These are phyloP conservation scores for Trichoderma simmonsii DNA, from an alignment of 2,329 filamentous ascomycete genomes.

Conservation along the genomic window DNA sequence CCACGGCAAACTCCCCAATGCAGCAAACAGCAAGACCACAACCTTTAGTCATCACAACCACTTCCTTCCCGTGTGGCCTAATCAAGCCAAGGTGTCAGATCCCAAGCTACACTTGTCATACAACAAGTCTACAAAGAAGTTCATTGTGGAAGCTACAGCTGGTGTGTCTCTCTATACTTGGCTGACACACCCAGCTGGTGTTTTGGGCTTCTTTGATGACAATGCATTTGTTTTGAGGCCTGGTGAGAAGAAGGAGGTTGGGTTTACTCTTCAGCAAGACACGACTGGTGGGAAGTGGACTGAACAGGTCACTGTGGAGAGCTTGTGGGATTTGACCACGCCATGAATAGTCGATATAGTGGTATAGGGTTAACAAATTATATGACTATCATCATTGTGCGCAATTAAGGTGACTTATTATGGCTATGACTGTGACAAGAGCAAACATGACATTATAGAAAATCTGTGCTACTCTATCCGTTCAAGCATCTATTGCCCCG, in stretches of 20 bases:
- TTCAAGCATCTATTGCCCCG: not conserved
- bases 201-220: conserved; percentile 22
- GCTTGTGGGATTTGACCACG: conserved; percentile 21
- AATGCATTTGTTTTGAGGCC: conserved; percentile 22
- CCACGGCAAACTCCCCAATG: conserved; percentile 19
- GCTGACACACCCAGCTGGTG: conserved; percentile 20
- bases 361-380: not conserved
- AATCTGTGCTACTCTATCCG: not conserved
- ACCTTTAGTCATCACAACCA: conserved; percentile 19
- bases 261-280: conserved; percentile 19
- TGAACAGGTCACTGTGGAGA: conserved; percentile 20
- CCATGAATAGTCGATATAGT: not conserved
- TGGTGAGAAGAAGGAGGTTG: conserved; percentile 21
- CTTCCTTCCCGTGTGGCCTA: conserved; percentile 21
- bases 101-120: conserved; percentile 18
- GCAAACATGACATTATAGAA: not conserved
- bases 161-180: conserved; percentile 22
- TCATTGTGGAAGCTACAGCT: conserved; percentile 20
- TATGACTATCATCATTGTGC: not conserved
- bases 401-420: not conserved
- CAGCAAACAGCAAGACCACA: not conserved
- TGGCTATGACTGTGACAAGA: not conserved
- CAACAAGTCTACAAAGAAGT: conserved; percentile 14
- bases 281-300: conserved; percentile 16
- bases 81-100: conserved; percentile 19